Evolutionary conservation across 805 yeast genomes (phyloP).

Genomic region (Kodamaea kakaduensis): DNA sequence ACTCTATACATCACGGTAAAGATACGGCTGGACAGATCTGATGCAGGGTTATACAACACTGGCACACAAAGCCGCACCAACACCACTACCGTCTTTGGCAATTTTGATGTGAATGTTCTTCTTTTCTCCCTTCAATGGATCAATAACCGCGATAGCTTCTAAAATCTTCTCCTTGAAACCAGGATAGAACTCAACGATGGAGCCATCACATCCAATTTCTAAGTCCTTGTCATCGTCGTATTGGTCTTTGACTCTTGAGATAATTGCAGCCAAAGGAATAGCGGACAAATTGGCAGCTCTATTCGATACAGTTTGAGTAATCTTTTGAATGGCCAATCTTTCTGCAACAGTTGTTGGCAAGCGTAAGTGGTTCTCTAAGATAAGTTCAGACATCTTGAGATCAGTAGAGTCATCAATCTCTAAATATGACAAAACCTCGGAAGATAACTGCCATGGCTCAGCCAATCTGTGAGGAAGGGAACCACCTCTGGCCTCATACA

Average conservation of each 20-base stretch:
- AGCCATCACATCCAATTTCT: constrained; percentile 94
- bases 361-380: constrained; percentile 62
- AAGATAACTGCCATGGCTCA: constrained; percentile 72
- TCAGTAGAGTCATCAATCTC: constrained; percentile 80
- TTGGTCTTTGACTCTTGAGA: constrained; percentile 59
- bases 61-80: constrained; percentile 96
- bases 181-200: constrained; percentile 91
- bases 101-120: constrained; percentile 72
- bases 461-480: constrained; percentile 59
- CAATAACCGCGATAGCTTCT: constrained; percentile 68
- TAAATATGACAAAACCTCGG: constrained; percentile 81
- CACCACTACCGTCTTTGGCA: constrained; percentile 95
- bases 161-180: constrained; percentile 77
- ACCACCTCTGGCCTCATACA: constrained; percentile 36
- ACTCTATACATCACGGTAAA: no score
- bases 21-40: no score
- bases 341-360: constrained; percentile 68
- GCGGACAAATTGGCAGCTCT: constrained; percentile 91
- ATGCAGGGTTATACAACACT: constrained; percentile 19
- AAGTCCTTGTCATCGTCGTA: constrained; percentile 59
- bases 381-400: constrained; percentile 64
- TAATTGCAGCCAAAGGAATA: constrained; percentile 84
- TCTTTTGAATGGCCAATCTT: constrained; percentile 63
- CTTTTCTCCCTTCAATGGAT: constrained; percentile 70
- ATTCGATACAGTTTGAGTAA: constrained; percentile 75